phyloP scores from a whole-genome alignment of 441 rosid genomes.

The Kokia cookei region DNA sequence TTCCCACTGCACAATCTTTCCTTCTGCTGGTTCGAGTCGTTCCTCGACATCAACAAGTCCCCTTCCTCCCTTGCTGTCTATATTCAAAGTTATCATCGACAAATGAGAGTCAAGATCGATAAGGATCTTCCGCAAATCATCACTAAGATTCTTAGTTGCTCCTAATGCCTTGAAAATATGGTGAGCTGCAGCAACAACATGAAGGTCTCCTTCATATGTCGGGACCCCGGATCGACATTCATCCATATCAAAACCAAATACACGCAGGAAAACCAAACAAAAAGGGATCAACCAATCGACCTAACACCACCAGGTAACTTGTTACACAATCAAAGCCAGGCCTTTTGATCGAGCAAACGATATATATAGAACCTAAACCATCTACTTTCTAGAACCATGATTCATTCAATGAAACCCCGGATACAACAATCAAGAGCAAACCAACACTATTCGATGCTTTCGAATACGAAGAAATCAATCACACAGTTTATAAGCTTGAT shows the following conservation, averaged over 20 bases:
- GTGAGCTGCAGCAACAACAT: constrained; percentile 51
- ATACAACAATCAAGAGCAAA: background rate
- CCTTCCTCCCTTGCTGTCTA: constrained; percentile 21
- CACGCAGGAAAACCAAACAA: background rate
- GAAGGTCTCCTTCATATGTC: constrained; percentile 44
- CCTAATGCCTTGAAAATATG: constrained; percentile 50
- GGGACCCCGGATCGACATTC: constrained; percentile 18
- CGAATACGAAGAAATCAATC: background rate
- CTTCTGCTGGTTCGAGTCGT: constrained; percentile 37
- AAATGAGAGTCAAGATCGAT: constrained; percentile 49
- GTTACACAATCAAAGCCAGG: background rate
- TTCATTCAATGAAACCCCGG: background rate
- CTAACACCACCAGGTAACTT: background rate
- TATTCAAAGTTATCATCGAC: constrained; percentile 34
- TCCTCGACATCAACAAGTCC: constrained; percentile 30
- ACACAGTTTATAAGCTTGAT: background rate
- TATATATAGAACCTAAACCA: background rate
- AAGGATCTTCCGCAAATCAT: constrained; percentile 45
- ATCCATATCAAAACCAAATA: constrained; percentile 15
- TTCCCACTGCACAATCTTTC: constrained; percentile 49
- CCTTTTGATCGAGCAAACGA: background rate
- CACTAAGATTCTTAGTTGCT: constrained; percentile 38
- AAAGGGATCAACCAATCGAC: background rate
- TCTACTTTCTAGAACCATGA: background rate
- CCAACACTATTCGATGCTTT: background rate